Evolutionary conservation across 179 eudicot species (phyloP).

Genomic region (Vitellaria paradoxa): DNA sequence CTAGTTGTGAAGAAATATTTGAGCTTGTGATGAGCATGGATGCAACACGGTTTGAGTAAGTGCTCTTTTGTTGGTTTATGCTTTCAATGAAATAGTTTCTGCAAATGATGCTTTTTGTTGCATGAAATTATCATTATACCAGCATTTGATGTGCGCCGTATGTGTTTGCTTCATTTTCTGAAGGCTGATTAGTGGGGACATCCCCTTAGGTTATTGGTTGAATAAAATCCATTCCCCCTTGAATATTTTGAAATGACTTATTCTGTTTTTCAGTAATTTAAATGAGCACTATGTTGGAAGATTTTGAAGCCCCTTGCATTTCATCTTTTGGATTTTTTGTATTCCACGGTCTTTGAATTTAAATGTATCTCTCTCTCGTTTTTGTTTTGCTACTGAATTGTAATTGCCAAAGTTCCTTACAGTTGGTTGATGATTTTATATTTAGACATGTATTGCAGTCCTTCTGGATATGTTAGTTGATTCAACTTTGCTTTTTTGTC

Average conservation of each 20-base stretch:
- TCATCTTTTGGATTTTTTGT: too few relatives aligned
- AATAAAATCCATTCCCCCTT: too few relatives aligned
- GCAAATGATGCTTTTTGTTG: neutral
- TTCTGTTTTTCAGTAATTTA: neutral
- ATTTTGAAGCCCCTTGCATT: neutral
- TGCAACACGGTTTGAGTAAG: constrained; percentile 96
- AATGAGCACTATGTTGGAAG: neutral
- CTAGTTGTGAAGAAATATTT: constrained; percentile 94
- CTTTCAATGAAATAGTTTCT: neutral
- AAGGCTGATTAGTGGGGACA: too few relatives aligned
- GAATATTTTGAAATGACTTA: neutral
- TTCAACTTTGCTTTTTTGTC: neutral
- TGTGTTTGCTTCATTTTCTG: neutral
- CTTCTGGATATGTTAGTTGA: neutral
- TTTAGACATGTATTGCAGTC: neutral
- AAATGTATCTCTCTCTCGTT: neutral
- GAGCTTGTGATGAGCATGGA: constrained; percentile 99
- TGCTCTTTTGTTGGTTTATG: constrained; percentile 9
- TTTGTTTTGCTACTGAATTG: neutral
- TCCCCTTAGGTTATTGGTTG: too few relatives aligned
- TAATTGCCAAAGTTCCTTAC: neutral
- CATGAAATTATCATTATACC: neutral
- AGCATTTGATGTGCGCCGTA: neutral
- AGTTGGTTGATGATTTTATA: neutral
- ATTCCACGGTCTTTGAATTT: too few relatives aligned